These are phyloP conservation scores for Coemansia umbellata DNA, from an alignment of 192 early-diverging fungal genomes.

Conservation along the genomic window DNA sequence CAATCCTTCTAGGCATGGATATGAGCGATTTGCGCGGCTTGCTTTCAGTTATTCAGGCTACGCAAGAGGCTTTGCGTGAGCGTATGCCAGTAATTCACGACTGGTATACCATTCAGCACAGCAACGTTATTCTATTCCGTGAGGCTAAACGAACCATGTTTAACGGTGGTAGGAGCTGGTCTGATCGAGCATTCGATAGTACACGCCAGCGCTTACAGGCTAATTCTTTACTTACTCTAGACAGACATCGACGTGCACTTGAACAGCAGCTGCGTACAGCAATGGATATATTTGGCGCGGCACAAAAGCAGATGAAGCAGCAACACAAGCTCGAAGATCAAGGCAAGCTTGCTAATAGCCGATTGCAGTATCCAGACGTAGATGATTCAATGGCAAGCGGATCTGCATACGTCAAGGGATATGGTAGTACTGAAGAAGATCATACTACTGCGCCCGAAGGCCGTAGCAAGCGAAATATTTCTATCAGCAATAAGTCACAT, in stretches of 20 bases:
- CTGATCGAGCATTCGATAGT: background rate
- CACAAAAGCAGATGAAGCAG: constrained; percentile 44
- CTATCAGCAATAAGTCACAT: background rate
- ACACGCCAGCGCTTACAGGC: constrained; percentile 22
- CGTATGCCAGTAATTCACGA: constrained; percentile 43
- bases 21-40: constrained; percentile 62
- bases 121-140: constrained; percentile 20
- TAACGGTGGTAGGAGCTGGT: background rate
- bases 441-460: background rate
- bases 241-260: constrained; percentile 39
- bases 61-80: constrained; percentile 45
- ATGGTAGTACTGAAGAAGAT: background rate
- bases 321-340: constrained; percentile 4
- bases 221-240: constrained; percentile 34
- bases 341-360: background rate
- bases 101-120: constrained; percentile 47
- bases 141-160: constrained; percentile 9
- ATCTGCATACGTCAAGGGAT: background rate
- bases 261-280: constrained; percentile 49
- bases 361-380: background rate
- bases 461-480: too few relatives aligned
- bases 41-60: constrained; percentile 36
- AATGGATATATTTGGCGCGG: constrained; percentile 49
- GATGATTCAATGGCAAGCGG: background rate
- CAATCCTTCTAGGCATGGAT: constrained; percentile 77